Evolutionary conservation across 306 rosid genomes (phyloP).

Genomic region (Castanospermum australe): DNA sequence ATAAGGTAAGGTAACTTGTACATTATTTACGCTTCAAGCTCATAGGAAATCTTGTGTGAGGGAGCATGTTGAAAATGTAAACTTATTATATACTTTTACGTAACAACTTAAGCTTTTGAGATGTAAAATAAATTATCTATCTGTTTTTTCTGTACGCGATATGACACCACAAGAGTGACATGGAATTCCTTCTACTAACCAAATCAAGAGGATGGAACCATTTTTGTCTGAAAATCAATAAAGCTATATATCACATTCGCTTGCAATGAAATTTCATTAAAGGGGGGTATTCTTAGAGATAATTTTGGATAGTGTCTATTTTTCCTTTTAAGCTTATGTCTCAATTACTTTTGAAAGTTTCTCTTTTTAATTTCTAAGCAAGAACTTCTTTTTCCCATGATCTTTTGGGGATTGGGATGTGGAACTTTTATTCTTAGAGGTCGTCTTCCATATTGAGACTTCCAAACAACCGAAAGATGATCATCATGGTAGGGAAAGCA

Average conservation of each 20-base stretch:
- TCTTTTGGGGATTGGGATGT: neutral
- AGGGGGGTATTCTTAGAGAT: neutral
- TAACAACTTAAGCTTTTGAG: too few relatives aligned
- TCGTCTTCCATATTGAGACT: neutral
- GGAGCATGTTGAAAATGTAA: too few relatives aligned
- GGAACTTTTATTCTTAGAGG: neutral
- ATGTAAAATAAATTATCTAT: too few relatives aligned
- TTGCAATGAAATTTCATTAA: neutral
- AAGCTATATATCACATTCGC: neutral
- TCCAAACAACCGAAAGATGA: neutral
- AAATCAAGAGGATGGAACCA: neutral
- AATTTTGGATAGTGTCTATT: neutral
- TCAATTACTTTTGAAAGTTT: neutral
- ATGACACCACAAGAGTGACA: constrained; percentile 19
- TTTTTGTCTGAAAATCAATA: neutral
- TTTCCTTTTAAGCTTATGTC: neutral
- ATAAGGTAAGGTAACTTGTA: too few relatives aligned
- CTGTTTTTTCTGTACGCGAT: neutral
- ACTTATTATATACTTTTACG: too few relatives aligned
- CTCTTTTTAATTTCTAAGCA: neutral
- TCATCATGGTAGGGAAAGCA: neutral
- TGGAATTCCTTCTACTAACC: neutral
- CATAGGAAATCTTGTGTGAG: too few relatives aligned
- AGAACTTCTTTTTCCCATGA: neutral
- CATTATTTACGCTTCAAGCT: too few relatives aligned